These are phyloP conservation scores for Stemphylium vesicarium DNA, from an alignment of 2,329 filamentous ascomycete genomes.

Conservation along the genomic window DNA sequence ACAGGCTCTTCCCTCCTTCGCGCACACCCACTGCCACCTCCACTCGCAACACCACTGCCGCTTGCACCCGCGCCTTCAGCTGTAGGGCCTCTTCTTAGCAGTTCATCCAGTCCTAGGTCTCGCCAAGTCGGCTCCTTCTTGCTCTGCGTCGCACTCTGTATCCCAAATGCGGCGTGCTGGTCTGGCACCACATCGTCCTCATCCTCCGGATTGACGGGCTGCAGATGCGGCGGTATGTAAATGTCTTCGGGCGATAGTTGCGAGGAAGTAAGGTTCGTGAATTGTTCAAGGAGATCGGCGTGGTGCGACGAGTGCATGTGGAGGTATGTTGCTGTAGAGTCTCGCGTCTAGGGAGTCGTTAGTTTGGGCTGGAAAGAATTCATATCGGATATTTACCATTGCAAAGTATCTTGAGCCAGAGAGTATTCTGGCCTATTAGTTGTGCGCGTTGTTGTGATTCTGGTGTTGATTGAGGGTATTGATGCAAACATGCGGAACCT, in stretches of 20 bases:
- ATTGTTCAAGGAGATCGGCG: constrained; percentile 76
- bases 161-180: constrained; percentile 86
- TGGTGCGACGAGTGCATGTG: constrained; percentile 75
- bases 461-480: not conserved
- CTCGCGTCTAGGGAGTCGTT: constrained; percentile 62
- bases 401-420: too few species aligned
- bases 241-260: constrained; percentile 68
- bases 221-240: constrained; percentile 78
- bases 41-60: constrained; percentile 9
- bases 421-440: too few species aligned
- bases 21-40: constrained; percentile 1
- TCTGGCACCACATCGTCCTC: constrained; percentile 89
- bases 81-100: constrained; percentile 69
- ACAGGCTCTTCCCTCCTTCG: constrained; percentile 36
- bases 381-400: too few species aligned
- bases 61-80: constrained; percentile 16
- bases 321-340: constrained; percentile 75
- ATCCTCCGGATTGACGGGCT: constrained; percentile 85
- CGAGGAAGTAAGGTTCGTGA: constrained; percentile 48
- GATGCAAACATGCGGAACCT: not conserved
- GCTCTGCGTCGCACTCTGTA: constrained; percentile 78
- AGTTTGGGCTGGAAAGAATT: not conserved
- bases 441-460: not conserved
- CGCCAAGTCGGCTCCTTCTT: constrained; percentile 77
- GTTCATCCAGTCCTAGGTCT: constrained; percentile 73